Percentiles rank a stretch among this genome's conserved stretches.
phyloP scores from a whole-genome alignment of 345 rosid genomes.

The Odontarrhena argentea region DNA sequence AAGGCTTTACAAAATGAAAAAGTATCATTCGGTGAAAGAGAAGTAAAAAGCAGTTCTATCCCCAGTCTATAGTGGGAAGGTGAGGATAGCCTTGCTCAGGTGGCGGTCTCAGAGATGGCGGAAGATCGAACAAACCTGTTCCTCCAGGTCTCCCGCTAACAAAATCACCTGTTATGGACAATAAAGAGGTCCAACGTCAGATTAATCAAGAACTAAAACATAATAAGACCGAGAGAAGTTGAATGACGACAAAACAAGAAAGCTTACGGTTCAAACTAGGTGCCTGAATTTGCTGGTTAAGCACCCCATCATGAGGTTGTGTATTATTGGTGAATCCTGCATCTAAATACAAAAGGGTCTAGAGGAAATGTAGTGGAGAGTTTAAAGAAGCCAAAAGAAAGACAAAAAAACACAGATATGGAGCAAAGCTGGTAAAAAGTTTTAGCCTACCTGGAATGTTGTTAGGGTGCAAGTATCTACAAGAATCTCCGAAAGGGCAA shows the following conservation, averaged over 20 bases:
- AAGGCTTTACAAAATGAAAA: no score
- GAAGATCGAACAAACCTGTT: conserved; percentile 75
- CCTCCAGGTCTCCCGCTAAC: conserved; percentile 43
- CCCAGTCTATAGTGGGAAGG: conserved; percentile 78
- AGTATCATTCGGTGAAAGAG: not conserved
- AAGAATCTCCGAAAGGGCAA: conserved; percentile 82
- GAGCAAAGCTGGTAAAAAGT: not conserved
- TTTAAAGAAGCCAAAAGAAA: not conserved
- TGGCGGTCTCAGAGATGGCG: conserved; percentile 87
- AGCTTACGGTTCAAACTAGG: conserved; percentile 25
- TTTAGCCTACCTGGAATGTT: conserved; percentile 30
- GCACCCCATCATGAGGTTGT: conserved; percentile 19
- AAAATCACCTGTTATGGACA: conserved; percentile 43
- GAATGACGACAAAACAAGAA: not conserved
- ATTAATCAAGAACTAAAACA: no score
- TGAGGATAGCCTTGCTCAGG: conserved; percentile 73
- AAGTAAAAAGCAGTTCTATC: conserved; percentile 38
- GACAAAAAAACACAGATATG: not conserved
- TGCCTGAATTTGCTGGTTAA: conserved; percentile 21
- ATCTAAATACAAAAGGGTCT: conserved; percentile 4
- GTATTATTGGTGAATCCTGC: conserved; percentile 33
- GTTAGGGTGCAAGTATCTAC: conserved; percentile 69
- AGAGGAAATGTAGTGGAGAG: not conserved
- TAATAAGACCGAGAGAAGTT: not conserved
- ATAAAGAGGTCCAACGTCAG: not conserved